These are phyloP conservation scores for Cercospora berteroae DNA, from an alignment of 2,329 filamentous ascomycete genomes.

Conservation along the genomic window DNA sequence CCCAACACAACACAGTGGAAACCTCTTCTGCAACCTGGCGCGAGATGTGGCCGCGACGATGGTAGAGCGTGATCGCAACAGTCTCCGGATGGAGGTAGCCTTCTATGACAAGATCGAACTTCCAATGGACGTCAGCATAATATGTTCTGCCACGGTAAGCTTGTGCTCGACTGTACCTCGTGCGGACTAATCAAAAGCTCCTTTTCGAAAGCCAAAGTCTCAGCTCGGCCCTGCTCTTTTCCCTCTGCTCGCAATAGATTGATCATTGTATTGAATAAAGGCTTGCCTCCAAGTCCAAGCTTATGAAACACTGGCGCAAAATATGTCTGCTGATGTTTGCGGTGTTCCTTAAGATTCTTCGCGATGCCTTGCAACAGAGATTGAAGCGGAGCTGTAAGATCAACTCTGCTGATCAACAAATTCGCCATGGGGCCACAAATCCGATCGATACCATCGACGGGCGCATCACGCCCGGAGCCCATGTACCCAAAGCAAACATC, in stretches of 20 bases:
- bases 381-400: background rate
- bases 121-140: background rate
- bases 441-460: background rate
- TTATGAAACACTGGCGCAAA: background rate
- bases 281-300: background rate
- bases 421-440: background rate
- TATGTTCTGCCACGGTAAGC: background rate
- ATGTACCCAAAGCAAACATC: background rate
- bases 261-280: background rate
- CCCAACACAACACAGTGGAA: background rate
- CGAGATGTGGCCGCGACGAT: background rate
- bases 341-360: background rate
- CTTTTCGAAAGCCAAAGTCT: background rate
- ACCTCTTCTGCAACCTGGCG: background rate
- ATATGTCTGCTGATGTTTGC: background rate
- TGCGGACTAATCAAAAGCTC: background rate
- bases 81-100: background rate
- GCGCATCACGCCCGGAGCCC: background rate
- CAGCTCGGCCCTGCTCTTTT: background rate
- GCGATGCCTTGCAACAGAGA: background rate
- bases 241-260: background rate
- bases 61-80: background rate
- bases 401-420: background rate
- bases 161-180: background rate
- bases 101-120: background rate